Percentiles rank a stretch among this genome's conserved stretches.
Conservation (phyloP, 2,329 filamentous ascomycete species). For the Fusarium acutatum region DNA sequence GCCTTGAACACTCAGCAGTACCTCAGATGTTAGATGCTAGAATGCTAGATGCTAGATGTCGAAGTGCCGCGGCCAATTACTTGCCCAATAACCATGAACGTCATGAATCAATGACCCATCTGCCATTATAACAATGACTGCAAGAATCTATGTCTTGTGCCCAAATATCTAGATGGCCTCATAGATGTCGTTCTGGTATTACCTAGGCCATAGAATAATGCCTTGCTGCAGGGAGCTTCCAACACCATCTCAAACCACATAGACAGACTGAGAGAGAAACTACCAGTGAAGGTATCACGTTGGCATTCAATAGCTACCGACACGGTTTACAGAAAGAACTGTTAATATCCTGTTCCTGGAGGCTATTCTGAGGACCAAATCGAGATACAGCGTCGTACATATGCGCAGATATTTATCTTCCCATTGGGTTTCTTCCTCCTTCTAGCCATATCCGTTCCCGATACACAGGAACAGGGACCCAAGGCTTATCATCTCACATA, state of each 20-base stretch:
- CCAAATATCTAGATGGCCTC: background rate
- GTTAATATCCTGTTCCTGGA: background rate
- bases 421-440: background rate
- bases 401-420: constrained; percentile 17
- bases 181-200: background rate
- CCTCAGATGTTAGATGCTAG: background rate
- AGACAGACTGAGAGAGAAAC: background rate
- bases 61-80: background rate
- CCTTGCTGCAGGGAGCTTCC: background rate
- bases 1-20: background rate
- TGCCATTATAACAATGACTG: background rate
- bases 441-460: background rate
- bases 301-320: background rate
- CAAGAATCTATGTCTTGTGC: background rate
- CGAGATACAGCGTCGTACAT: constrained; percentile 9
- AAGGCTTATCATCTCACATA: background rate
- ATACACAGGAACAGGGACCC: constrained; percentile 11
- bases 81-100: background rate
- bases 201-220: background rate
- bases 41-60: no score
- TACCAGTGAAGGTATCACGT: background rate
- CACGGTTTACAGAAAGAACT: background rate
- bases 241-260: background rate
- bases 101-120: background rate
- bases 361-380: constrained; percentile 5